Evolutionary conservation across 257 asterid genomes (phyloP).

Genomic region (Fraxinus quadrangulata): DNA sequence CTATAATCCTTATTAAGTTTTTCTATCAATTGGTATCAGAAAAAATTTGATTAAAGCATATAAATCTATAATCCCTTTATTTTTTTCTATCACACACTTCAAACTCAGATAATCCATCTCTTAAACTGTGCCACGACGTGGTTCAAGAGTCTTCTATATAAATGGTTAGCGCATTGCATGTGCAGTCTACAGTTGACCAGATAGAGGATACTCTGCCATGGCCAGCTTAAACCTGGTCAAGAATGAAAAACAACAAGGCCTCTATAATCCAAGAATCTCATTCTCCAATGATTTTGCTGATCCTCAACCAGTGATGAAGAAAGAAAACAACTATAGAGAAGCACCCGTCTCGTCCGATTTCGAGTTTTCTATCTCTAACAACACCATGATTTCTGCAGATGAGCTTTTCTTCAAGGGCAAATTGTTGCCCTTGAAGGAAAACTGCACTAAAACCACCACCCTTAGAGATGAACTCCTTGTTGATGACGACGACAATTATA

Average conservation of each 20-base stretch:
- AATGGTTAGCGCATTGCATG: constrained; percentile 35
- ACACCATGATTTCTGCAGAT: constrained; percentile 71
- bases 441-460: constrained; percentile 48
- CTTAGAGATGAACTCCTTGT: constrained; percentile 71
- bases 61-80: no score
- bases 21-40: no score
- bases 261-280: constrained; percentile 76
- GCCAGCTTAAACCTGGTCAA: constrained; percentile 76
- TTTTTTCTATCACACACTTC: no score
- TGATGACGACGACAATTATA: constrained; percentile 35
- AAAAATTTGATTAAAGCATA: no score
- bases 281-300: constrained; percentile 83
- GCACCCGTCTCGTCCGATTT: constrained; percentile 90
- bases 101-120: no score
- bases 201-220: constrained; percentile 35
- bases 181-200: constrained; percentile 29
- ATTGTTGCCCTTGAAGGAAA: constrained; percentile 55
- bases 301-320: constrained; percentile 49
- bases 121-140: neutral
- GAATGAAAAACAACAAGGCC: constrained; percentile 58
- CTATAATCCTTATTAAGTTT: no score
- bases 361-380: constrained; percentile 56
- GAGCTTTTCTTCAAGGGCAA: constrained; percentile 76
- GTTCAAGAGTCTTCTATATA: constrained; percentile 30
- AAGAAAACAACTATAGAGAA: constrained; percentile 66